Conservation (phyloP, 2,329 filamentous ascomycete genomes). For the Paecilomyces sp. region DNA sequence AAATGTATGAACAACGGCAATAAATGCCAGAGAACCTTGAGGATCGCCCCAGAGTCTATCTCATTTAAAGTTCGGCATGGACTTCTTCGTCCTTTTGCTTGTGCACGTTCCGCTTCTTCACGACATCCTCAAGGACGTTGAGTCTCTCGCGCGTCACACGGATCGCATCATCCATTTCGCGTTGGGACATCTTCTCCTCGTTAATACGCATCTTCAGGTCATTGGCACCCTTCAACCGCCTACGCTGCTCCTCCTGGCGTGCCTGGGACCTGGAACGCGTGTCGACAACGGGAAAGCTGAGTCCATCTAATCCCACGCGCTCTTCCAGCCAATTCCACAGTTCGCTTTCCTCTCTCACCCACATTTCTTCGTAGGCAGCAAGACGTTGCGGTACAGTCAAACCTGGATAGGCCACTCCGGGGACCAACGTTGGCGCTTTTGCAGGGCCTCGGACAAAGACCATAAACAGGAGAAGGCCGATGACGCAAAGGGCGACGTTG, state of each 20-base stretch:
- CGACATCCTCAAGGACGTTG: conserved; percentile 64
- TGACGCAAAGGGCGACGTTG: conserved; percentile 68
- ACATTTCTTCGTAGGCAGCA: conserved; percentile 87
- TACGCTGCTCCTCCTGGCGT: conserved; percentile 27
- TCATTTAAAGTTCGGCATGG: background rate
- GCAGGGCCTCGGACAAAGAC: conserved; percentile 58
- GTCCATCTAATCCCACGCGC: conserved; percentile 63
- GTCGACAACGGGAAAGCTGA: conserved; percentile 29
- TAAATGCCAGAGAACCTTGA: background rate
- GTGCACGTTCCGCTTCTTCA: conserved; percentile 49
- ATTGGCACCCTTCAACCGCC: conserved; percentile 26
- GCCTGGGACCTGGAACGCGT: conserved; percentile 29
- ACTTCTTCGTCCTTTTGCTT: conserved; percentile 7
- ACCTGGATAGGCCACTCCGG: conserved; percentile 31
- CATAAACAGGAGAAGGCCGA: conserved; percentile 65
- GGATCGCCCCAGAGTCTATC: background rate
- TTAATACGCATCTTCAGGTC: conserved; percentile 51
- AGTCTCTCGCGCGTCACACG: conserved; percentile 80
- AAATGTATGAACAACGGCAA: background rate
- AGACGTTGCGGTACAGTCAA: conserved; percentile 56
- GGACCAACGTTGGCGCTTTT: conserved; percentile 25
- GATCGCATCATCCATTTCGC: conserved; percentile 73
- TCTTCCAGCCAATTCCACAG: conserved; percentile 93
- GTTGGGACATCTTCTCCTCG: conserved; percentile 63
- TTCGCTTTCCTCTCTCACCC: conserved; percentile 78